Evolutionary conservation across 1,284 basidiomycete species (phyloP).

Genomic region (Trametes sp.): DNA sequence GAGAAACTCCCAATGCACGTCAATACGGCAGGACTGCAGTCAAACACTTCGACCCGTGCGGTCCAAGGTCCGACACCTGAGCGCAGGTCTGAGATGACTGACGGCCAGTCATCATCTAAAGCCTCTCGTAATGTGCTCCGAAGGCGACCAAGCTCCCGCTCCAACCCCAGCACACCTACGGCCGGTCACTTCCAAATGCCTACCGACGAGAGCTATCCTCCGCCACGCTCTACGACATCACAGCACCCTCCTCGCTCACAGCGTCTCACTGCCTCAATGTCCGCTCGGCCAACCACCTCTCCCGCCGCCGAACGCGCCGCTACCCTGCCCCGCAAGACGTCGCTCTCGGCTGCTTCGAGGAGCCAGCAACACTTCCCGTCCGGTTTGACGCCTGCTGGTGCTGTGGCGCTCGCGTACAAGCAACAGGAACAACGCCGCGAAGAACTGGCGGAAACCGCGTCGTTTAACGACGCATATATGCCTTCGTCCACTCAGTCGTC

Average conservation of each 20-base stretch:
- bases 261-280: constrained; percentile 5
- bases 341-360: constrained; percentile 4
- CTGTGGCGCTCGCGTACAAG: constrained; percentile 65
- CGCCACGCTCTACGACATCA: constrained; percentile 6
- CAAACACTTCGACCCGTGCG: constrained; percentile 7
- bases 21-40: constrained; percentile 16
- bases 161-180: constrained; percentile 40
- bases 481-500: neutral
- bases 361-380: constrained; percentile 19
- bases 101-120: constrained; percentile 18
- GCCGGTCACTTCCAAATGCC: constrained; percentile 24
- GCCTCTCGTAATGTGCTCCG: constrained; percentile 52
- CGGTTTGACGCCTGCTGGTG: constrained; percentile 62
- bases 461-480: constrained; percentile 33
- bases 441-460: constrained; percentile 37
- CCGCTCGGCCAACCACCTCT: constrained; percentile 19
- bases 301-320: constrained; percentile 16
- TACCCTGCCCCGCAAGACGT: constrained; percentile 15
- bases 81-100: constrained; percentile 14
- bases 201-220: constrained; percentile 15
- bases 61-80: constrained; percentile 20
- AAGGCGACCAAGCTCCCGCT: constrained; percentile 49
- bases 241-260: constrained; percentile 6
- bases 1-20: constrained; percentile 26
- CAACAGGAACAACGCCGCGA: constrained; percentile 52